phyloP scores from a whole-genome alignment of 2,329 filamentous ascomycete genomes.

The Alternaria sp. region DNA sequence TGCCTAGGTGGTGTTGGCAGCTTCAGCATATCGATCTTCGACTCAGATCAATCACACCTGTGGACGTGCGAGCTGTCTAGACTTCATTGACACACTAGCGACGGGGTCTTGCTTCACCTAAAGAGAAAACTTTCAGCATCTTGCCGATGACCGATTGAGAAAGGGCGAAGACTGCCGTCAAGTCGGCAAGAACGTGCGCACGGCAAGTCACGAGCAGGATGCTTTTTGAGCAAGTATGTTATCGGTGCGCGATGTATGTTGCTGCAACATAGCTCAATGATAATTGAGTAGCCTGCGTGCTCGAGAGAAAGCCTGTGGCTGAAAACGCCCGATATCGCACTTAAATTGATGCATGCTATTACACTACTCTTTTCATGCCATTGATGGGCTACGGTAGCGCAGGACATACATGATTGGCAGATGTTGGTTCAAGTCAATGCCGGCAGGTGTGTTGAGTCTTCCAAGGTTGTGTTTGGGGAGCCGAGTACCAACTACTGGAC shows the following conservation, averaged over 20 bases:
- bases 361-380: not conserved
- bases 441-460: not conserved
- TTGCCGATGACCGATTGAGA: not conserved
- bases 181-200: not conserved
- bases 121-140: not conserved
- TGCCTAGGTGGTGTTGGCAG: not conserved
- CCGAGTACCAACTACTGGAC: conserved; percentile 23
- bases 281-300: not conserved
- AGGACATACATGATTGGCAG: not conserved
- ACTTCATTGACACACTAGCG: not conserved
- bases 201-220: not conserved
- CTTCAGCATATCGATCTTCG: not conserved
- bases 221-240: not conserved
- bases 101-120: not conserved
- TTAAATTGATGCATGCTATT: not conserved
- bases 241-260: not conserved
- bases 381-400: not conserved
- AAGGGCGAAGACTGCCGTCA: not conserved
- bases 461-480: not conserved
- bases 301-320: too few species aligned
- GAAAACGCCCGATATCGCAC: not conserved
- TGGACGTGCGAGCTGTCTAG: not conserved
- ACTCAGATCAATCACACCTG: not conserved
- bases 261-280: not conserved
- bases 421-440: not conserved